Percentiles rank a stretch among this genome's conserved stretches.
phyloP scores from a whole-genome alignment of 805 yeast species.

The Candida orba region DNA sequence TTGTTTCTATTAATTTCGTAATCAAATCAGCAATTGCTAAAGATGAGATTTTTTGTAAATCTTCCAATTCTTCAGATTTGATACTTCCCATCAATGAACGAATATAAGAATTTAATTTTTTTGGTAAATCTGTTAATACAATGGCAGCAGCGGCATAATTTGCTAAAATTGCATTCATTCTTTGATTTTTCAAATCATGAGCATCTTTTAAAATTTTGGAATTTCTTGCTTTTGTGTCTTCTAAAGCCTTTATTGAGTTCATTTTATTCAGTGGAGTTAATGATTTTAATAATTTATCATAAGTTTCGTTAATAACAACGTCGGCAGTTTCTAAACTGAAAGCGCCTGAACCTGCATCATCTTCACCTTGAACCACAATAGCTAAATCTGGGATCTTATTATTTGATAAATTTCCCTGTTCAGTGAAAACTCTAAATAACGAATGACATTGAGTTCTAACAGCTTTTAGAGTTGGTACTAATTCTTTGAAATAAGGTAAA shows the following conservation, averaged over 20 bases:
- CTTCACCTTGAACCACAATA: conserved; percentile 87
- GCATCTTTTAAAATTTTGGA: conserved; percentile 63
- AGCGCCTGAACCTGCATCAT: conserved; percentile 90
- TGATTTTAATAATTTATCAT: conserved; percentile 52
- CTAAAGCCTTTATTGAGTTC: conserved; percentile 62
- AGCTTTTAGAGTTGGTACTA: conserved; percentile 79
- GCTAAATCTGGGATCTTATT: conserved; percentile 76
- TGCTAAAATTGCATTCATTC: conserved; percentile 60
- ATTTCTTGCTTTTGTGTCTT: conserved; percentile 71
- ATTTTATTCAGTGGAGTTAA: conserved; percentile 67
- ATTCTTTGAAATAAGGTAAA: conserved; percentile 64
- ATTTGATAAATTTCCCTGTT: conserved; percentile 65
- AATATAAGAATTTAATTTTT: conserved; percentile 82
- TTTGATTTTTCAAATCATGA: conserved; percentile 37
- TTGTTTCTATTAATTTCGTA: conserved; percentile 43
- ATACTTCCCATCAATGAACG: conserved; percentile 89
- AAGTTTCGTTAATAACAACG: conserved; percentile 54
- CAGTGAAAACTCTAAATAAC: conserved; percentile 68
- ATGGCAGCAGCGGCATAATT: conserved; percentile 71
- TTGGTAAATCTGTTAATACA: conserved; percentile 62
- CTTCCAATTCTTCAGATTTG: conserved; percentile 60
- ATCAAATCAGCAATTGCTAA: conserved; percentile 59
- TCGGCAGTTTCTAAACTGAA: conserved; percentile 77
- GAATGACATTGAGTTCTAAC: conserved; percentile 85
- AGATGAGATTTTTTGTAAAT: conserved; percentile 69